Base-by-base conservation (phyloP, 768 basidiomycete genomes). In the Cubamyces sp. region DNA sequence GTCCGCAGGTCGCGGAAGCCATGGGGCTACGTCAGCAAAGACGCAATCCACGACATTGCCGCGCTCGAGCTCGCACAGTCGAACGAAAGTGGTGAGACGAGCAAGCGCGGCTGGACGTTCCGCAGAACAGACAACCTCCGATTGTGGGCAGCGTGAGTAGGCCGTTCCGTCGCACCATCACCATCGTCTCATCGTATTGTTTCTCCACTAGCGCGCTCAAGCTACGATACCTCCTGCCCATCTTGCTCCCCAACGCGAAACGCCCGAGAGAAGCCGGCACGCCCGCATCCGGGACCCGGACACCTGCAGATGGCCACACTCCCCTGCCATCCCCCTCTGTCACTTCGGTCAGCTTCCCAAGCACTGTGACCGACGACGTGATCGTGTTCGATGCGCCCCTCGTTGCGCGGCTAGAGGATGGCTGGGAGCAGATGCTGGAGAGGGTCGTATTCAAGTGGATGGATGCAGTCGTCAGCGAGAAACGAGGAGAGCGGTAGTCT, bases 401-500 rank as follows among this genome's bases (percentile, higher is more conserved):
- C 2, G 84, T 95, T 2, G 94, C 92, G 28, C 79, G 84, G 60
- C 84, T 80, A 59, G 92, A 90, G 12, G 80, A 82, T 0, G 92
- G 90, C 0, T 96, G 94, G 94, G 87, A 92, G 58, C 76, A 77
- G 25, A 92, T 94, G 89, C 78, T 96, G 5, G 86, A 90, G 71
- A 68, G 68, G 21, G 80, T 84, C 0, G 74, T 94, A 12, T 49
- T 83, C 43, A 76, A 79, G 39, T 96, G 94, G 94, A 79, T 87
- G 57, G 77, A 79, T 23, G 85, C 81, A 28, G 87, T 87, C 7
- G 82, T 92, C 3, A 82, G 84, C 40, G 94, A 96, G 76, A 62
- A 58, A 46, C 51, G 68, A 39, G 68, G 68, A 6, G 68, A 66
- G 43, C 60, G 68, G 26, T 68, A 62, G 43, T 39, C 12, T 16